These are phyloP conservation scores for Paxillus ammoniavirescens DNA, from an alignment of 768 basidiomycete genomes.

Conservation along the genomic window DNA sequence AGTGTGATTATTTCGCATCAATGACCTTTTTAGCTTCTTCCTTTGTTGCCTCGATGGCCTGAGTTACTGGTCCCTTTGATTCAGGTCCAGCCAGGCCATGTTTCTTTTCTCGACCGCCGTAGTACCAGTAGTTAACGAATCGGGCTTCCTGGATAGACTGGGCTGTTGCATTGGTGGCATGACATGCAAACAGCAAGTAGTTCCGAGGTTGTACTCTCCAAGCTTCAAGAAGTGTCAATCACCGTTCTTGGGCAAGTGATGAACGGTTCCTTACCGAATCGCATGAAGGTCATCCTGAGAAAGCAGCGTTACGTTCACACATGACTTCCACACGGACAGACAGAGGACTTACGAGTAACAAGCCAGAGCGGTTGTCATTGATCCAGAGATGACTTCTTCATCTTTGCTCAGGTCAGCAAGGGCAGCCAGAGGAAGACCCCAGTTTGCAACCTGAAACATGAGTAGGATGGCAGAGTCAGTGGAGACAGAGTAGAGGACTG, in stretches of 20 bases:
- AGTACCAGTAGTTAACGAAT: constrained; percentile 89
- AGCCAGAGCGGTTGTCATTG: constrained; percentile 91
- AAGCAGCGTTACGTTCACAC: constrained; percentile 4
- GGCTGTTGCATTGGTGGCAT: constrained; percentile 86
- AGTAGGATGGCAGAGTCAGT: constrained; percentile 6
- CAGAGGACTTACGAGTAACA: constrained; percentile 83
- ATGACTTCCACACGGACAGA: constrained; percentile 6
- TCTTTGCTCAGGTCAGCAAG: constrained; percentile 88
- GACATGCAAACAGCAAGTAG: constrained; percentile 93
- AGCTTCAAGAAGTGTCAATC: constrained; percentile 44
- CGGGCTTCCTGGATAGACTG: constrained; percentile 82
- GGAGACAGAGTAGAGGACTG: constrained; percentile 33
- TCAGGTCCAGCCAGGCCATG: constrained; percentile 37
- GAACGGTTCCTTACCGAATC: constrained; percentile 60
- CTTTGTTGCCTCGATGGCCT: constrained; percentile 47
- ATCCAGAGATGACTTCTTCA: constrained; percentile 94
- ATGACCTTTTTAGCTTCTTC: constrained; percentile 41
- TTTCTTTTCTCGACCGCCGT: constrained; percentile 81
- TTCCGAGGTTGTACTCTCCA: constrained; percentile 97
- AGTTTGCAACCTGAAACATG: constrained; percentile 82
- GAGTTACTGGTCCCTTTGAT: constrained; percentile 42
- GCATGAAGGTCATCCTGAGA: constrained; percentile 82
- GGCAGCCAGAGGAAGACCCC: constrained; percentile 95
- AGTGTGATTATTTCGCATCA: constrained; percentile 17
- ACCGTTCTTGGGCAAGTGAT: background rate